Evolutionary conservation across 805 yeast species (phyloP).

Genomic region (Ogataea methylovora): DNA sequence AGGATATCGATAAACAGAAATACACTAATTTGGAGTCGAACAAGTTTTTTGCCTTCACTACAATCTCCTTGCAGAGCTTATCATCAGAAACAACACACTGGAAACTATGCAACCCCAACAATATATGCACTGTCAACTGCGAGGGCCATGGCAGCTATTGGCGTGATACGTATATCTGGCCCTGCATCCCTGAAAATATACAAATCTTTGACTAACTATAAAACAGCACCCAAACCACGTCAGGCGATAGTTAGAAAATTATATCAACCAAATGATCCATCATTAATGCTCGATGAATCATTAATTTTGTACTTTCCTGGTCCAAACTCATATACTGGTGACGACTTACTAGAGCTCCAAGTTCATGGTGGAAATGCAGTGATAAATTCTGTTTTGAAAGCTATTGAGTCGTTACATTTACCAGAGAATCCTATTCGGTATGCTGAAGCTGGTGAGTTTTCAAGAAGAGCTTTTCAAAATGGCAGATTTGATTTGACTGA

Average conservation of each 20-base stretch:
- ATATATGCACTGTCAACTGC: constrained; percentile 88
- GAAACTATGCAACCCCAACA: too few relatives aligned
- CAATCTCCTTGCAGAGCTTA: too few relatives aligned
- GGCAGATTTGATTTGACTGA: constrained; percentile 81
- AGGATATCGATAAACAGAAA: too few relatives aligned
- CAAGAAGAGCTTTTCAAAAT: constrained; percentile 78
- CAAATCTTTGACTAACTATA: constrained; percentile 35
- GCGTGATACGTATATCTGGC: constrained; percentile 80
- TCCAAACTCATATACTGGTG: constrained; percentile 88
- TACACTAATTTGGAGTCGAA: too few relatives aligned
- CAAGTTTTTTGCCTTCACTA: too few relatives aligned
- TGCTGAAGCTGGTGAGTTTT: constrained; percentile 93
- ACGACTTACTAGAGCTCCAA: constrained; percentile 84
- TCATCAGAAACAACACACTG: too few relatives aligned
- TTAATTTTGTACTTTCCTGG: constrained; percentile 58
- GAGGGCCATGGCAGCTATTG: constrained; percentile 77
- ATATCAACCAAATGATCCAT: constrained; percentile 29
- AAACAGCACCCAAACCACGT: constrained; percentile 38
- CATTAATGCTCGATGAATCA: constrained; percentile 65
- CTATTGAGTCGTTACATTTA: constrained; percentile 49
- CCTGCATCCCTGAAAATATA: constrained; percentile 43
- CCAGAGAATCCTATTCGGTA: constrained; percentile 48
- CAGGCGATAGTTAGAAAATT: constrained; percentile 52
- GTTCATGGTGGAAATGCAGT: constrained; percentile 93
- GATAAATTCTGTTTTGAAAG: constrained; percentile 54